Percentiles rank a stretch among this genome's conserved stretches.
Conservation (phyloP, 352 stramenopile species). For the Pythium aristosporum region DNA sequence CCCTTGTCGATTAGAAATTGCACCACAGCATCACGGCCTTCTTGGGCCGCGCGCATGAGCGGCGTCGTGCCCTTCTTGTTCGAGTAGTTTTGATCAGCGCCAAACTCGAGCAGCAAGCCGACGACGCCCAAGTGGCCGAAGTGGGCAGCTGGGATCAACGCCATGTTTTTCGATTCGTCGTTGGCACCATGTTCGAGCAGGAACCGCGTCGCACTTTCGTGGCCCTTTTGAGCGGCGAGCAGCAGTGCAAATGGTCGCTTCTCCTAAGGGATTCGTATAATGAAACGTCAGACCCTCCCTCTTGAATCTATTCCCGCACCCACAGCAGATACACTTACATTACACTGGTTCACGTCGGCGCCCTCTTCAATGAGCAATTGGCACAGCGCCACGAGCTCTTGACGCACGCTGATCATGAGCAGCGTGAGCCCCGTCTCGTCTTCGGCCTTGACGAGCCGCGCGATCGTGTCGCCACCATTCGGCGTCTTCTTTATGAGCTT, state of each 20-base stretch:
- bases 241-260: constrained; percentile 80
- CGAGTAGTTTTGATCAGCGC: constrained; percentile 76
- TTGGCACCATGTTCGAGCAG: constrained; percentile 65
- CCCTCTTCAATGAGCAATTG: constrained; percentile 62
- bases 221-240: constrained; percentile 81
- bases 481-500: constrained; percentile 49
- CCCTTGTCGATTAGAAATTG: constrained; percentile 71
- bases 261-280: constrained; percentile 32
- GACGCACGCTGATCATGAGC: constrained; percentile 78
- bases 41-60: constrained; percentile 83
- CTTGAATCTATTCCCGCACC: not conserved
- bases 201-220: constrained; percentile 68
- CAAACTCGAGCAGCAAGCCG: constrained; percentile 62
- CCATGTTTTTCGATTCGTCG: constrained; percentile 84
- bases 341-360: constrained; percentile 81
- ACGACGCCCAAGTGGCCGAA: constrained; percentile 82
- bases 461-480: constrained; percentile 50
- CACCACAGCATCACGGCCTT: constrained; percentile 78
- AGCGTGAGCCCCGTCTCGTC: constrained; percentile 82
- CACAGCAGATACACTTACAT: constrained; percentile 38
- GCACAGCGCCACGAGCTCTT: constrained; percentile 57
- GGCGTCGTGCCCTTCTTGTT: constrained; percentile 89
- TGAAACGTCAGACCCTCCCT: not conserved
- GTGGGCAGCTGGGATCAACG: constrained; percentile 80
- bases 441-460: constrained; percentile 50